Conservation (phyloP, 441 rosid species). For the Erysimum cheiri region DNA sequence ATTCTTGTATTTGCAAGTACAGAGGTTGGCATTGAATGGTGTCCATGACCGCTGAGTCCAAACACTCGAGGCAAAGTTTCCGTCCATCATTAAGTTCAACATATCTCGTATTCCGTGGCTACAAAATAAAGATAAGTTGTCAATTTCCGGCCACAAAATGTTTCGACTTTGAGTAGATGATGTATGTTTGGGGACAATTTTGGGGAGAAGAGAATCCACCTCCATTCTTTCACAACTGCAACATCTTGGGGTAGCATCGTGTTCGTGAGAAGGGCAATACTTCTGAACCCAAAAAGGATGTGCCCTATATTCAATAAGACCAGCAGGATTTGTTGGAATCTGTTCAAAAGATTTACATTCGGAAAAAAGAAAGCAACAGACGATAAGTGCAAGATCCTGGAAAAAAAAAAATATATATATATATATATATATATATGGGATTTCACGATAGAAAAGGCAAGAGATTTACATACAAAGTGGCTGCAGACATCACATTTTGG, state of each 20-base stretch:
- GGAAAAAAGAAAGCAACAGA: conserved; percentile 40
- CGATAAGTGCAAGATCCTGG: conserved; percentile 30
- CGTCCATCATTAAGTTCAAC: conserved; percentile 70
- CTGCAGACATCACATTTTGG: conserved; percentile 86
- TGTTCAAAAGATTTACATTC: conserved; percentile 50
- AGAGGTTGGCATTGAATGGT: conserved; percentile 69
- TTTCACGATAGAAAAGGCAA: conserved; percentile 6
- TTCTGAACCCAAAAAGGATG: conserved; percentile 86
- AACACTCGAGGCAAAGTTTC: conserved; percentile 77
- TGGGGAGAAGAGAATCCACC: conserved; percentile 47
- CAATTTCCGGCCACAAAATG: conserved; percentile 11
- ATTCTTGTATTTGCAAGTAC: conserved; percentile 62
- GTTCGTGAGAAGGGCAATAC: conserved; percentile 83
- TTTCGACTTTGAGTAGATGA: not conserved
- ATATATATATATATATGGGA: not conserved
- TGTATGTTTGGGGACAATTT: not conserved
- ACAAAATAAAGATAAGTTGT: conserved; percentile 37
- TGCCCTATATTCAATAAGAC: conserved; percentile 89
- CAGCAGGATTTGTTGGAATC: conserved; percentile 79
- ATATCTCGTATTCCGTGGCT: conserved; percentile 64
- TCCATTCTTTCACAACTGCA: conserved; percentile 91
- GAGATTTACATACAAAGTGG: conserved; percentile 59
- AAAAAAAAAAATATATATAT: too few species aligned
- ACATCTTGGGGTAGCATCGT: conserved; percentile 78
- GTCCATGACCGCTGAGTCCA: conserved; percentile 77